A percentile compares a stretch with the other conserved stretches of the same genome.
Conservation (phyloP, 768 basidiomycete species). For the Panaeolus cyanescens region DNA sequence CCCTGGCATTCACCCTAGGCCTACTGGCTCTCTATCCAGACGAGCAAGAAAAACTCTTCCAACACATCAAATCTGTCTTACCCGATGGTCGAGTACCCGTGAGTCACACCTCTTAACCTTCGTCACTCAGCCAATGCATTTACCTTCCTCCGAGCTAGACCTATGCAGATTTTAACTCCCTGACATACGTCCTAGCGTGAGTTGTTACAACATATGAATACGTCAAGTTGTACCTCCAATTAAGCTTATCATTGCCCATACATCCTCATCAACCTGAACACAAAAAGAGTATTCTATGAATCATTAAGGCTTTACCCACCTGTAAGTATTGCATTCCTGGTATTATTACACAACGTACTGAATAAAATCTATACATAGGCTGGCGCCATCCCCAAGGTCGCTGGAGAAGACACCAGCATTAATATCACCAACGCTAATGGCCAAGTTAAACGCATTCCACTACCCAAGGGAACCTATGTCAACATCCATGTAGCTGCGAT, state of each 20-base stretch:
- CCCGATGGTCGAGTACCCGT: slow-evolving; percentile 31
- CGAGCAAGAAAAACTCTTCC: slow-evolving; percentile 43
- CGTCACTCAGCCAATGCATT: neutral
- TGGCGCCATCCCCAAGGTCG: slow-evolving; percentile 34
- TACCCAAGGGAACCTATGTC: slow-evolving; percentile 33
- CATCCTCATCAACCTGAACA: neutral
- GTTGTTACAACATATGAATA: neutral
- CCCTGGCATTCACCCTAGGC: slow-evolving; percentile 38
- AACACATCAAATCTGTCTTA: slow-evolving; percentile 33
- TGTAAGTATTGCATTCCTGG: no score
- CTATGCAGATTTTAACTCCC: slow-evolving; percentile 36
- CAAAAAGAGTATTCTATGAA: slow-evolving; percentile 47
- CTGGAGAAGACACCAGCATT: slow-evolving; percentile 37
- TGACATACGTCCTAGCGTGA: slow-evolving; percentile 37
- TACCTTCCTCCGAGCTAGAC: slow-evolving; percentile 19
- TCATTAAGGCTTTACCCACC: slow-evolving; percentile 49
- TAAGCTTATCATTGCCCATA: no score
- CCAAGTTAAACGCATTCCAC: slow-evolving; percentile 16
- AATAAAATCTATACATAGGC: no score
- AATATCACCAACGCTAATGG: slow-evolving; percentile 28
- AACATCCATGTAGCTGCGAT: slow-evolving; percentile 30
- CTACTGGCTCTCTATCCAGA: slow-evolving; percentile 44
- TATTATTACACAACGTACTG: no score
- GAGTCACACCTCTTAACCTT: slow-evolving; percentile 5
- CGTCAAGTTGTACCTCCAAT: neutral